Percentiles rank a stretch among this genome's conserved stretches.
phyloP scores from a whole-genome alignment of 768 basidiomycete species.

The Kondoa subrosea region DNA sequence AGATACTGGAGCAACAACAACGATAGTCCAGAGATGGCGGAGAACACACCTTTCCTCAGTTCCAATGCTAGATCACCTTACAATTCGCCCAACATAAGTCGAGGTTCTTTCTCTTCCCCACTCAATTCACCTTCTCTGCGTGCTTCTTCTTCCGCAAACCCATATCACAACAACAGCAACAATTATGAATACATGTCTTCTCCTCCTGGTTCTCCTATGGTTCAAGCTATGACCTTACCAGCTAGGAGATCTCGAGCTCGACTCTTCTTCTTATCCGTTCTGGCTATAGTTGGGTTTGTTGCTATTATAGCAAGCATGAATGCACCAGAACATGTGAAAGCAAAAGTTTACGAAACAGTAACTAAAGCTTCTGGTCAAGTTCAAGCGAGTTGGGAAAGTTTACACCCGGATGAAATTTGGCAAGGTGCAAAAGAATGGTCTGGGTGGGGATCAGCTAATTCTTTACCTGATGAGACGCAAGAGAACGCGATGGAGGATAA shows the following conservation, averaged over 20 bases:
- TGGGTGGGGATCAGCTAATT: no score
- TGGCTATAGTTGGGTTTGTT: neutral
- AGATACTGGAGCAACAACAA: neutral
- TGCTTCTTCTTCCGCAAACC: neutral
- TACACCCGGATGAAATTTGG: constrained; percentile 1
- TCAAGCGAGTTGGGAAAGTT: neutral
- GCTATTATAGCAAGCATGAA: neutral
- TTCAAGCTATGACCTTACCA: neutral
- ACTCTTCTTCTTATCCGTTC: neutral
- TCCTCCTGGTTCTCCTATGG: neutral
- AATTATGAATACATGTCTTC: neutral
- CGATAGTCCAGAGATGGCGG: neutral
- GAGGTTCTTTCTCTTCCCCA: neutral
- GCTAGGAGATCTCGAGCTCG: neutral
- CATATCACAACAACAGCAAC: neutral
- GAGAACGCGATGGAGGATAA: neutral
- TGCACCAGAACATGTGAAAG: constrained; percentile 3
- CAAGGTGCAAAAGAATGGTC: constrained; percentile 5
- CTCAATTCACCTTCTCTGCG: neutral
- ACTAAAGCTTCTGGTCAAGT: neutral
- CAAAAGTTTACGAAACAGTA: neutral
- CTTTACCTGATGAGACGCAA: no score
- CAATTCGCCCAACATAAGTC: neutral
- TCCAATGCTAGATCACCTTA: neutral
- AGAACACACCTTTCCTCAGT: neutral